Percentiles rank a stretch among this genome's conserved stretches.
phyloP scores from a whole-genome alignment of 768 basidiomycete genomes.

The Russula virescens region DNA sequence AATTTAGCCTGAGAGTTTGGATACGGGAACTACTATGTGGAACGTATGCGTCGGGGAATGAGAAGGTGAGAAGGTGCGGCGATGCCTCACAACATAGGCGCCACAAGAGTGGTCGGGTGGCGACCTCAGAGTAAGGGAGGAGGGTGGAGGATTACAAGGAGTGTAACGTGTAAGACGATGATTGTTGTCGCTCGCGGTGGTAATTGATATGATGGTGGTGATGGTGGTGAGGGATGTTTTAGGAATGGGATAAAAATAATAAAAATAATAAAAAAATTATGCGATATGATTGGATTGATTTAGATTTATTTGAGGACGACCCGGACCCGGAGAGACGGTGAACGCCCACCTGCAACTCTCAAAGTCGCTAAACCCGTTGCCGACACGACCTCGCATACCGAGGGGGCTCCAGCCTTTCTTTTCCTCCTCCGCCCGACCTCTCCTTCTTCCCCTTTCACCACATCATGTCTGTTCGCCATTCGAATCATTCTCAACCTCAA shows the following conservation, averaged over 20 bases:
- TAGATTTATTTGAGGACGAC: neutral
- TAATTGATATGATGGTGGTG: neutral
- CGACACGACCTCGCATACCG: constrained; percentile 4
- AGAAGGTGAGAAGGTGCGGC: constrained; percentile 15
- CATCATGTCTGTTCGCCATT: constrained; percentile 33
- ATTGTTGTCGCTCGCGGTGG: neutral
- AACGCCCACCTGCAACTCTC: too few species aligned
- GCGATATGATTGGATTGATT: neutral
- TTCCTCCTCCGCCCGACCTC: neutral
- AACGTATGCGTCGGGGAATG: neutral
- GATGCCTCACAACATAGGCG: constrained; percentile 12
- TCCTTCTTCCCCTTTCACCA: neutral
- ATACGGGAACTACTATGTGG: neutral
- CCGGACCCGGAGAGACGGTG: neutral
- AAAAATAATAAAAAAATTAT: neutral
- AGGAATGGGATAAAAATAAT: neutral
- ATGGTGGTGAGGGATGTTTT: neutral
- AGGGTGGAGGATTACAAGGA: too few species aligned
- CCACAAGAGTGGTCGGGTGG: neutral
- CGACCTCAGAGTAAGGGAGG: neutral
- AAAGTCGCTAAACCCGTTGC: neutral
- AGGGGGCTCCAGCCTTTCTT: neutral
- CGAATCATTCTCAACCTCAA: constrained; percentile 43
- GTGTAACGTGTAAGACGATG: constrained; percentile 18
- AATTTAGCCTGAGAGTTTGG: neutral